phyloP scores from a whole-genome alignment of 2,329 filamentous ascomycete genomes.

The Colletotrichum shisoi region DNA sequence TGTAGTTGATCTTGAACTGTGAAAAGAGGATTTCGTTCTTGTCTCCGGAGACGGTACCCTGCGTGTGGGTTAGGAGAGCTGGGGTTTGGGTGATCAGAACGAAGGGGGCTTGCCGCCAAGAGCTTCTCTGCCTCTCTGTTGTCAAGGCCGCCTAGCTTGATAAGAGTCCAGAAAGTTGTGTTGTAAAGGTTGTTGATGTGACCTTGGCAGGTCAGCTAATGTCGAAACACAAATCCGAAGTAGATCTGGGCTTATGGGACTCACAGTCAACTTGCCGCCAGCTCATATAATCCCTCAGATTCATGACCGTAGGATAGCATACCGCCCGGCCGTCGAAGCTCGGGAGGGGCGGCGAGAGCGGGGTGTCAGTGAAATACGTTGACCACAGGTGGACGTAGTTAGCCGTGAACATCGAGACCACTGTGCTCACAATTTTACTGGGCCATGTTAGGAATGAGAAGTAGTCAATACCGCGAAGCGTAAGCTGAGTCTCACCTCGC shows the following conservation, averaged over 20 bases:
- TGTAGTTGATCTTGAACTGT: constrained; percentile 92
- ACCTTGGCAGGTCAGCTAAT: constrained; percentile 57
- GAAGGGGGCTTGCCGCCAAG: constrained; percentile 67
- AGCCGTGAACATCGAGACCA: constrained; percentile 92
- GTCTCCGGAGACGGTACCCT: constrained; percentile 84
- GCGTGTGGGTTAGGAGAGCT: background rate
- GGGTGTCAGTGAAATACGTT: constrained; percentile 73
- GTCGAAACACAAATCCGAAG: background rate
- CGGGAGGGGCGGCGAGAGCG: constrained; percentile 77
- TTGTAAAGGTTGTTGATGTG: constrained; percentile 99
- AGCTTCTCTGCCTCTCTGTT: constrained; percentile 81
- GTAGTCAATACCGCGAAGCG: background rate
- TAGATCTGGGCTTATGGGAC: constrained; percentile 45
- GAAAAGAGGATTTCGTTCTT: constrained; percentile 97
- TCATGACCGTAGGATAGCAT: constrained; percentile 81
- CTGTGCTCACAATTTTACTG: constrained; percentile 88
- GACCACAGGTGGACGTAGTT: constrained; percentile 88
- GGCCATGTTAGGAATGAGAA: background rate
- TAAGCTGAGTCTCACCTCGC: constrained; percentile 64
- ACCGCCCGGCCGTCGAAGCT: constrained; percentile 94
- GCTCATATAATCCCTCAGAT: constrained; percentile 92
- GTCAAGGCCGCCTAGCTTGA: constrained; percentile 78
- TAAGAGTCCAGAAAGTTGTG: constrained; percentile 91
- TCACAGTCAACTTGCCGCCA: constrained; percentile 97
- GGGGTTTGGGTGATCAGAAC: background rate